phyloP scores from a whole-genome alignment of 495 filamentous ascomycete species.

The Saxispiralis lemnorum region DNA sequence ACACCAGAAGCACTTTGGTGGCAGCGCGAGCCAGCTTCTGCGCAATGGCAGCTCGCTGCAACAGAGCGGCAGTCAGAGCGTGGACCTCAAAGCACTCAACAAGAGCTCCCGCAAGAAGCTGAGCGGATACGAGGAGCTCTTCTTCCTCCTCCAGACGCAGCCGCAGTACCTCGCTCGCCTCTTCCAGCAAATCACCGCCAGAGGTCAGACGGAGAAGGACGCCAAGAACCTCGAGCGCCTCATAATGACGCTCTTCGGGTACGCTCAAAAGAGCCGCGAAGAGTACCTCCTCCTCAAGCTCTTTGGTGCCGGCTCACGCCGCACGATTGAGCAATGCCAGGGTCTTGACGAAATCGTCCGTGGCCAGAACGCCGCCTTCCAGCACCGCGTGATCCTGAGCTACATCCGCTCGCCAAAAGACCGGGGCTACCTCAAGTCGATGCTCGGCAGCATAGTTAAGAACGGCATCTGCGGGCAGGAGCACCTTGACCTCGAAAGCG shows the following conservation, averaged over 20 bases:
- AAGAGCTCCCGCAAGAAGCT: conserved; percentile 88
- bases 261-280: conserved; percentile 88
- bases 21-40: conserved; percentile 22
- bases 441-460: conserved; percentile 64
- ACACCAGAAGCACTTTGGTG: conserved; percentile 92
- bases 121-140: conserved; percentile 91
- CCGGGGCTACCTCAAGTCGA: conserved; percentile 74
- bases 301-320: conserved; percentile 61
- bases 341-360: conserved; percentile 72
- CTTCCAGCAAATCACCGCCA: conserved; percentile 67
- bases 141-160: conserved; percentile 94
- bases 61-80: conserved; percentile 48
- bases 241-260: conserved; percentile 94
- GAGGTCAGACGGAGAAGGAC: conserved; percentile 78
- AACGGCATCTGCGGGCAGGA: conserved; percentile 84
- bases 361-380: conserved; percentile 66
- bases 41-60: conserved; percentile 3
- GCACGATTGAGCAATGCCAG: conserved; percentile 61
- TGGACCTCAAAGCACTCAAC: conserved; percentile 92
- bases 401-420: conserved; percentile 87
- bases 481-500: conserved; percentile 81
- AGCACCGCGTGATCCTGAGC: conserved; percentile 65
- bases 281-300: conserved; percentile 94
- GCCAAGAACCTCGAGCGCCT: conserved; percentile 77
- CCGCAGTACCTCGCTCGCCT: conserved; percentile 81